Evolutionary conservation across 192 early-diverging fungal genomes (phyloP).

Genomic region (Entophlyctis luteolus): DNA sequence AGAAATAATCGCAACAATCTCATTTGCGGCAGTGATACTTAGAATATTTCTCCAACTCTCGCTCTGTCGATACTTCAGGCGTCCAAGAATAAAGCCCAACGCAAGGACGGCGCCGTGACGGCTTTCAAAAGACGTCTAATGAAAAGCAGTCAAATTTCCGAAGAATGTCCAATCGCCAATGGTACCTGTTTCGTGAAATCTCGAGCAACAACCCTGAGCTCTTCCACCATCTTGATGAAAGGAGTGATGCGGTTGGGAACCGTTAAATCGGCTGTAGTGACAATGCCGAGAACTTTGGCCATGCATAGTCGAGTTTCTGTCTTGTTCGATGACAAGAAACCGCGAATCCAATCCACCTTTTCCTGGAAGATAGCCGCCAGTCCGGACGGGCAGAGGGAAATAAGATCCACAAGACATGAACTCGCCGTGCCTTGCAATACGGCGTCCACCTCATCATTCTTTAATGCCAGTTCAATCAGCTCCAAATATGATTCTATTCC

Average conservation of each 20-base stretch:
- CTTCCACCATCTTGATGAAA: constrained; percentile 42
- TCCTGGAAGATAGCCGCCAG: constrained; percentile 50
- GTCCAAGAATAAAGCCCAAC: constrained; percentile 66
- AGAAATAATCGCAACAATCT: constrained; percentile 38
- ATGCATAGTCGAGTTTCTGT: constrained; percentile 62
- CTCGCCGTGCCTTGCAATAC: constrained; percentile 60
- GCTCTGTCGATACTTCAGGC: constrained; percentile 58
- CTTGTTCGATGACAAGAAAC: constrained; percentile 54
- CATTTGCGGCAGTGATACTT: constrained; percentile 1
- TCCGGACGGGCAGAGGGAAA: constrained; percentile 61
- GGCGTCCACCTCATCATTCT: constrained; percentile 53
- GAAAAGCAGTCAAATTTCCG: neutral
- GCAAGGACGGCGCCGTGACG: constrained; percentile 66
- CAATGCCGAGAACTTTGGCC: constrained; percentile 70
- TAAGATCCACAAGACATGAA: constrained; percentile 64
- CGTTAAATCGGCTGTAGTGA: constrained; percentile 53
- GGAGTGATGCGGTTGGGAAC: constrained; percentile 19
- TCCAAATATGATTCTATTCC: constrained; percentile 49
- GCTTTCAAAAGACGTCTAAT: constrained; percentile 47
- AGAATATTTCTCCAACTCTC: constrained; percentile 34
- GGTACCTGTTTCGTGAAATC: constrained; percentile 48
- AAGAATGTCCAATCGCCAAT: neutral
- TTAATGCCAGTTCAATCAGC: constrained; percentile 58
- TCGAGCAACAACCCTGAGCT: constrained; percentile 30
- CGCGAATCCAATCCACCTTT: constrained; percentile 44